phyloP scores from a whole-genome alignment of 441 rosid species.

The Raphanus hybrid region DNA sequence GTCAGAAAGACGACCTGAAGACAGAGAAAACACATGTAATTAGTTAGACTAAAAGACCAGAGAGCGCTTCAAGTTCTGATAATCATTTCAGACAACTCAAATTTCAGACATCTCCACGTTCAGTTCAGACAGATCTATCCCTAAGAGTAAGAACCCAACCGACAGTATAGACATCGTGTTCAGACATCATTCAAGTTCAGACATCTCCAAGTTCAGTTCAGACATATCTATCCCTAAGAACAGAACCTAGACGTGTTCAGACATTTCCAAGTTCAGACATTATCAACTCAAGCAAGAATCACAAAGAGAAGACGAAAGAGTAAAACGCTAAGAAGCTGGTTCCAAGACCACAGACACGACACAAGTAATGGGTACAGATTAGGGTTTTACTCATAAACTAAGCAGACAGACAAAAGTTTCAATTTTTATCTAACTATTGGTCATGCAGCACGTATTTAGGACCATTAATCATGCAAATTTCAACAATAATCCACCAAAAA shows the following conservation, averaged over 20 bases:
- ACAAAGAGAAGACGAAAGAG: background rate
- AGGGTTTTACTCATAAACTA: background rate
- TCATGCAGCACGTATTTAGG: background rate
- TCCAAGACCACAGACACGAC: background rate
- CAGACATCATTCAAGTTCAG: background rate
- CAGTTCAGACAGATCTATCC: background rate
- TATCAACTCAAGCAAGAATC: background rate
- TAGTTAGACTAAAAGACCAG: too few relatives aligned
- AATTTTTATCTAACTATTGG: background rate
- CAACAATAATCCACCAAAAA: background rate
- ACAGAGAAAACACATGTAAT: too few relatives aligned
- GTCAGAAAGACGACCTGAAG: too few relatives aligned
- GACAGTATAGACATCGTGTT: background rate
- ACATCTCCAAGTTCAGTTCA: background rate
- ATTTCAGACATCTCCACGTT: too few relatives aligned
- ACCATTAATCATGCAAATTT: background rate
- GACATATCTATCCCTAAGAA: background rate
- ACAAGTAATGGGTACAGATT: background rate
- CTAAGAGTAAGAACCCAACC: background rate
- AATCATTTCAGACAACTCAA: too few relatives aligned
- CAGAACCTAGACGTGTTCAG: background rate
- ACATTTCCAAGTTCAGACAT: background rate
- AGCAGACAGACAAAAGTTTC: background rate
- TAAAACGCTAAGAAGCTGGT: background rate
- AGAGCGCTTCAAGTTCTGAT: too few relatives aligned